phyloP scores from a whole-genome alignment of 2,329 filamentous ascomycete genomes.

The Metarhizium humberi region DNA sequence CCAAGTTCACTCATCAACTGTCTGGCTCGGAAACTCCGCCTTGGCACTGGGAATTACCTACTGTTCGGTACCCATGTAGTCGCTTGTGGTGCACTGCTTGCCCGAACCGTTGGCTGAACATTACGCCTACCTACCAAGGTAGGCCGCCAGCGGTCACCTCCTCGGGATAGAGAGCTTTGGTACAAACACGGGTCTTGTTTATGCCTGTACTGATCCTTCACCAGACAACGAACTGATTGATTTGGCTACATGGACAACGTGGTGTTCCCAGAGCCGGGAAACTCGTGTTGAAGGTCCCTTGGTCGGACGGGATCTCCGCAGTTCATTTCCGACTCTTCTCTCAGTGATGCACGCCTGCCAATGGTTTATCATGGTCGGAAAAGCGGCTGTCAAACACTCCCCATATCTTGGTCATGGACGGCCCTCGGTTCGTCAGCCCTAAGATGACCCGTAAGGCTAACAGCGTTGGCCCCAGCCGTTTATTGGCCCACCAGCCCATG shows the following conservation, averaged over 20 bases:
- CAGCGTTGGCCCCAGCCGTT: background rate
- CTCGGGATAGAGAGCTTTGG: background rate
- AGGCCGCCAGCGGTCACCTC: background rate
- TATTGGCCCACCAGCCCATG: background rate
- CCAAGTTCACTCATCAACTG: background rate
- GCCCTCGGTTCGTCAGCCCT: slow-evolving; percentile 7
- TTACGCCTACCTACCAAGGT: background rate
- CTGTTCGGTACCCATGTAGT: background rate
- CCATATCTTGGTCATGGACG: background rate
- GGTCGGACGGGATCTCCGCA: background rate
- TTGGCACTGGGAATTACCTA: background rate
- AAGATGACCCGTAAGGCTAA: slow-evolving; percentile 5
- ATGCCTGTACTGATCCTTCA: background rate
- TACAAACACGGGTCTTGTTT: background rate
- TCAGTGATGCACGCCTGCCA: background rate
- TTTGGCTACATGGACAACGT: background rate
- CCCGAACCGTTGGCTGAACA: too few relatives aligned
- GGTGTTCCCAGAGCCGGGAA: background rate
- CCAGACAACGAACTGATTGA: background rate
- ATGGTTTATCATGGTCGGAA: background rate
- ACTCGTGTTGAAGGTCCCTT: slow-evolving; percentile 1
- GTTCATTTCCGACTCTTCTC: slow-evolving; percentile 1
- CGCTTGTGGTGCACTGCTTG: too few relatives aligned
- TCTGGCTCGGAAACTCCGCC: background rate
- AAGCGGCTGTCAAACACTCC: slow-evolving; percentile 1